A percentile compares a stretch with the other conserved stretches of the same genome.
These are phyloP conservation scores for Aspergillus cejpii DNA, from an alignment of 2,329 filamentous ascomycete genomes.

Conservation along the genomic window DNA sequence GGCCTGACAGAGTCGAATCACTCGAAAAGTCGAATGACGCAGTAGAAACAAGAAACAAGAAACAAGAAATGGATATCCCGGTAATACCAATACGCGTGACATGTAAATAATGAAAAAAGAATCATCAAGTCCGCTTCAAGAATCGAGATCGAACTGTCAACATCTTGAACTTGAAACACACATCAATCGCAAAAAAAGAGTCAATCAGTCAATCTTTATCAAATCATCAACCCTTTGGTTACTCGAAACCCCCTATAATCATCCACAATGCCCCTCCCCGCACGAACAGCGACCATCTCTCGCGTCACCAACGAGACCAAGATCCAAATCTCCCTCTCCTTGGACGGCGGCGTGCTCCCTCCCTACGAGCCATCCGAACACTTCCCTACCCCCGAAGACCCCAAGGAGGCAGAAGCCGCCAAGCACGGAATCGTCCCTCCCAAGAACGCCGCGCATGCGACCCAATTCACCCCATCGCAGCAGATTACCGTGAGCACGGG, in stretches of 20 bases:
- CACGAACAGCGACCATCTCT: constrained; percentile 71
- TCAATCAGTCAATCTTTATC: too few species aligned
- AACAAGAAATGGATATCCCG: background rate
- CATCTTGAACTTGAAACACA: background rate
- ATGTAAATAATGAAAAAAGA: background rate
- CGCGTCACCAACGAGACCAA: constrained; percentile 98
- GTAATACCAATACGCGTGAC: background rate
- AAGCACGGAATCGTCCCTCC: constrained; percentile 39
- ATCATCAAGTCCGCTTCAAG: background rate
- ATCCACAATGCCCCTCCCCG: constrained; percentile 32
- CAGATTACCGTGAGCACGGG: constrained; percentile 83
- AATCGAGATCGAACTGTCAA: too few species aligned
- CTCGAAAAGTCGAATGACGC: background rate
- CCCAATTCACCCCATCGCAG: constrained; percentile 76
- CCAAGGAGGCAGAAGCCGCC: constrained; percentile 44
- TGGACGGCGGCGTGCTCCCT: constrained; percentile 71
- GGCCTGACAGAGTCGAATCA: background rate
- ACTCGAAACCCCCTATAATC: background rate
- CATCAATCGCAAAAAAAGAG: background rate
- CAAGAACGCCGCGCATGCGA: constrained; percentile 61
- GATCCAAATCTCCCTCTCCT: constrained; percentile 83
- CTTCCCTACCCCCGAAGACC: constrained; percentile 60
- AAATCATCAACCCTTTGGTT: background rate
- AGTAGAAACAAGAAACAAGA: background rate
- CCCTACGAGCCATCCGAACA: constrained; percentile 37